Percentiles rank a stretch among this genome's conserved stretches.
Evolutionary conservation across 352 stramenopile species (phyloP).

Genomic region (Pythium guiyangense): DNA sequence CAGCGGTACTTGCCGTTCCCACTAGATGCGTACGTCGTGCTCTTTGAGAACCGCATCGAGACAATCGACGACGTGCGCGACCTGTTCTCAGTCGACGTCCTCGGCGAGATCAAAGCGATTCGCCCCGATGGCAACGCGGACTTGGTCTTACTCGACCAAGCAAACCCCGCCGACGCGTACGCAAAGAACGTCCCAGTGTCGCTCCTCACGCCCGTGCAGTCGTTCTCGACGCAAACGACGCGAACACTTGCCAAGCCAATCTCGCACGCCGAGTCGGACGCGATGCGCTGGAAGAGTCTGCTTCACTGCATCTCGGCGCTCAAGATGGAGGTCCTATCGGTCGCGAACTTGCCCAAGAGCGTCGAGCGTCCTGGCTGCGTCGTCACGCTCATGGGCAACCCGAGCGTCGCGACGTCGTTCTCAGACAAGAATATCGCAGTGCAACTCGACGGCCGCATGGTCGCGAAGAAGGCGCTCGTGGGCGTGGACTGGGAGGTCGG

Average conservation of each 20-base stretch:
- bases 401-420: constrained; percentile 5
- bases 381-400: constrained; percentile 45
- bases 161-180: constrained; percentile 5
- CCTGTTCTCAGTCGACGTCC: constrained; percentile 53
- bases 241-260: constrained; percentile 34
- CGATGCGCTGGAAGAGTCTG: constrained; percentile 21
- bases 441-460: constrained; percentile 22
- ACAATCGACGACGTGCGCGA: constrained; percentile 56
- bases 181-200: constrained; percentile 19
- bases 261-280: constrained; percentile 15
- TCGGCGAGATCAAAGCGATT: constrained; percentile 44
- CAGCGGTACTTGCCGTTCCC: constrained; percentile 48
- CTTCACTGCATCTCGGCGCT: constrained; percentile 38
- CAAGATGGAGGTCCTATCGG: constrained; percentile 40
- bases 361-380: constrained; percentile 26
- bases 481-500: constrained; percentile 14
- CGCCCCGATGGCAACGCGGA: constrained; percentile 52
- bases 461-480: constrained; percentile 12
- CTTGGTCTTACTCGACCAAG: constrained; percentile 26
- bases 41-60: constrained; percentile 52
- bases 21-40: constrained; percentile 39
- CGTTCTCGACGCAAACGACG: constrained; percentile 28
- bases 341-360: constrained; percentile 32
- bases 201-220: constrained; percentile 42
- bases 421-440: constrained; percentile 7